A percentile compares a stretch with the other conserved stretches of the same genome.
Conservation (phyloP, 345 rosid genomes). For the Cardiospermum halicacabum region DNA sequence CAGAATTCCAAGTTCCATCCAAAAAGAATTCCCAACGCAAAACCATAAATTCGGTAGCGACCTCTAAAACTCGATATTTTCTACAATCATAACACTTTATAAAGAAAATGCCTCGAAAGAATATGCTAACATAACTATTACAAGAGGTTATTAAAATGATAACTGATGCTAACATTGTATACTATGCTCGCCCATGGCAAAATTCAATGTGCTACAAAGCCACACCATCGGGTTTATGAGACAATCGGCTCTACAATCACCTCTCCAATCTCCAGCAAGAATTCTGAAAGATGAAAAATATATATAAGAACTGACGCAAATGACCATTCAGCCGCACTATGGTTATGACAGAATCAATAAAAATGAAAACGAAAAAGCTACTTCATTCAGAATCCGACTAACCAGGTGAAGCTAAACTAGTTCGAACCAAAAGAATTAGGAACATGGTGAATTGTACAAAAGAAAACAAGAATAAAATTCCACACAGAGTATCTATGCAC, state of each 20-base stretch:
- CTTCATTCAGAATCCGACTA: not conserved
- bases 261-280: constrained; percentile 25
- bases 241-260: constrained; percentile 27
- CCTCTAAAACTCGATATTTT: constrained; percentile 11
- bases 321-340: not conserved
- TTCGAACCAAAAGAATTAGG: no score
- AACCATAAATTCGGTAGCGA: constrained; percentile 6
- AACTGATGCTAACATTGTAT: constrained; percentile 14
- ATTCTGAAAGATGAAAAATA: constrained; percentile 20
- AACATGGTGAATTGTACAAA: not conserved
- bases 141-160: constrained; percentile 2
- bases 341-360: not conserved
- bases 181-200: constrained; percentile 25
- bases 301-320: not conserved
- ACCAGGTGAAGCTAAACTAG: no score
- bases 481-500: not conserved
- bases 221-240: constrained; percentile 22
- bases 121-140: constrained; percentile 21
- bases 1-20: not conserved
- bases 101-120: constrained; percentile 22
- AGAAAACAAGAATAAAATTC: not conserved
- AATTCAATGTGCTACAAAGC: constrained; percentile 27
- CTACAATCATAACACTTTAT: constrained; percentile 30
- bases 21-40: constrained; percentile 5
- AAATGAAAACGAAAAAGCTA: not conserved